These are phyloP conservation scores for Nemania bipapillata DNA, from an alignment of 2,329 filamentous ascomycete species.

Conservation along the genomic window DNA sequence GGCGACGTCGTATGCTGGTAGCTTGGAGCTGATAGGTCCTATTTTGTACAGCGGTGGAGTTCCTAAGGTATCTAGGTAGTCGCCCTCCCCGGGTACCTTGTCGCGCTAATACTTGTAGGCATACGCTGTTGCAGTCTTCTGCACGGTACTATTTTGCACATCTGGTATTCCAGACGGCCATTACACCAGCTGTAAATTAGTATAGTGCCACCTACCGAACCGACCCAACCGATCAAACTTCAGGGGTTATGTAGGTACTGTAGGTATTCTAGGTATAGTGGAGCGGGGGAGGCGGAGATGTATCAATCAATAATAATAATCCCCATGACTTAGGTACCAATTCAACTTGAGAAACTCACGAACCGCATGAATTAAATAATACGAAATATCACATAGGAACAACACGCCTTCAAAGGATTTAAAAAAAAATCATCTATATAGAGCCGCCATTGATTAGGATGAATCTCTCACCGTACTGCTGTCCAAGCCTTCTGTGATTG, in stretches of 20 bases:
- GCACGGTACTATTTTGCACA: background rate
- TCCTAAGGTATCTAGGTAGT: no score
- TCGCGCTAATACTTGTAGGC: background rate
- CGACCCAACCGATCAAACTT: background rate
- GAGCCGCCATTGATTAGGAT: slow-evolving; percentile 8
- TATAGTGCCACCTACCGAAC: no score
- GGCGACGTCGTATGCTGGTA: background rate
- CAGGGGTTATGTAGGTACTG: background rate
- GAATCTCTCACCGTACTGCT: background rate
- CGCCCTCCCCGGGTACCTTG: background rate
- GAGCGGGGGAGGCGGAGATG: slow-evolving; percentile 13
- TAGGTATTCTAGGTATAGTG: background rate
- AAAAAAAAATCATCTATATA: background rate
- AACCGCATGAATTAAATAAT: no score
- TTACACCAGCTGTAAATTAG: background rate
- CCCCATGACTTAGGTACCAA: slow-evolving; percentile 24
- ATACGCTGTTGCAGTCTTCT: background rate
- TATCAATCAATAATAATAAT: no score
- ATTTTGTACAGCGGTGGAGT: background rate
- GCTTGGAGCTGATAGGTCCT: background rate
- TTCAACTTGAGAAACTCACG: background rate
- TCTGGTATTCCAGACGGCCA: no score
- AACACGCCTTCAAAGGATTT: no score
- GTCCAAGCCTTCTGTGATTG: background rate
- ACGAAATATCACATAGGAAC: no score